A percentile compares a stretch with the other conserved stretches of the same genome.
Conservation (phyloP, 2,329 filamentous ascomycete genomes). For the Colletotrichum sp. region DNA sequence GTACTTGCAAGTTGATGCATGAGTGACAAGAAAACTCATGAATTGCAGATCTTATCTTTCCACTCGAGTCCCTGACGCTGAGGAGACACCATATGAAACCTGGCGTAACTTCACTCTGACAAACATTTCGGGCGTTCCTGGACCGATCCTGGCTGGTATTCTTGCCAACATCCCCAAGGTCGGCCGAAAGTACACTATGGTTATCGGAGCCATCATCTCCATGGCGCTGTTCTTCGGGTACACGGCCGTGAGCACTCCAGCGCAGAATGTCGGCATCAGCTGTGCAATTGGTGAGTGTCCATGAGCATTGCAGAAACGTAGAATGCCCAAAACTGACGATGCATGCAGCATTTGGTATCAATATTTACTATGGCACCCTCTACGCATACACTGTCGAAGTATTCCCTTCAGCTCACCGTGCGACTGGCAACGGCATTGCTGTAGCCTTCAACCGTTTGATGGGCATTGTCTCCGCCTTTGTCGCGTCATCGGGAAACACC, state of each 20-base stretch:
- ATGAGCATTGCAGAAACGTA: not conserved
- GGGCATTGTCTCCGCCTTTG: slow-evolving; percentile 74
- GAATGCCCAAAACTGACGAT: not conserved
- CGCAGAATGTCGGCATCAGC: slow-evolving; percentile 71
- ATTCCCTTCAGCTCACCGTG: slow-evolving; percentile 71
- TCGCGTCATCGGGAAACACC: slow-evolving; percentile 67
- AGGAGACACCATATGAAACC: slow-evolving; percentile 41
- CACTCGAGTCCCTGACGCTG: not conserved
- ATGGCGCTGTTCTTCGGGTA: slow-evolving; percentile 79
- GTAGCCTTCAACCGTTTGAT: slow-evolving; percentile 76
- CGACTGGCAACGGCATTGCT: slow-evolving; percentile 76
- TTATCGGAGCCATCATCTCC: slow-evolving; percentile 68
- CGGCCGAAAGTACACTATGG: slow-evolving; percentile 69
- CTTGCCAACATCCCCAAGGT: slow-evolving; percentile 65
- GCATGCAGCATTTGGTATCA: slow-evolving; percentile 64
- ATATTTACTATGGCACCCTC: slow-evolving; percentile 75
- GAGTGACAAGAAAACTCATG: not conserved
- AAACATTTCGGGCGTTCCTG: slow-evolving; percentile 70
- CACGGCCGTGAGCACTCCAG: slow-evolving; percentile 67
- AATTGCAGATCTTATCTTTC: slow-evolving; percentile 3
- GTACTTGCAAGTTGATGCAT: slow-evolving; percentile 16
- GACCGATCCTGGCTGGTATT: slow-evolving; percentile 71
- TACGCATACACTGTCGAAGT: slow-evolving; percentile 69
- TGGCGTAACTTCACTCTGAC: slow-evolving; percentile 78
- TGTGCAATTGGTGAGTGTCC: slow-evolving; percentile 52